Percentiles rank a stretch among this genome's conserved stretches.
These are phyloP conservation scores for Retiboletus flavoniger DNA, from an alignment of 1,284 basidiomycete genomes.

Conservation along the genomic window DNA sequence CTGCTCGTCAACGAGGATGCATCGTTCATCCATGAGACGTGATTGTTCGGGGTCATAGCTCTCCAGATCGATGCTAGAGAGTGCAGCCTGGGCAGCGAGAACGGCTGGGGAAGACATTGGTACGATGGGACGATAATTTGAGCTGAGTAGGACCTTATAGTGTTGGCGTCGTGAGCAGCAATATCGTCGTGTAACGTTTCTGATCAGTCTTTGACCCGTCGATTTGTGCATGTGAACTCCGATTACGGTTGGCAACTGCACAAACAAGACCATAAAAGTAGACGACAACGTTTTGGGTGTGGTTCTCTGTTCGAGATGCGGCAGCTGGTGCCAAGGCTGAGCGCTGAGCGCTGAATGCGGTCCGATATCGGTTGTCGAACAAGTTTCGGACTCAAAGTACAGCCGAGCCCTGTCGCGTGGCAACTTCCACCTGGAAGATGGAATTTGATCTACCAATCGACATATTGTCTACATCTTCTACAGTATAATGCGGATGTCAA, in stretches of 20 bases:
- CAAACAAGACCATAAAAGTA: not conserved
- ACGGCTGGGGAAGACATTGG: conserved; percentile 57
- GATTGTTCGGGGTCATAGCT: conserved; percentile 79
- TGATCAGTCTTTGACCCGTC: no score
- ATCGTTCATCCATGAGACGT: conserved; percentile 95
- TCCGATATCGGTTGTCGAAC: not conserved
- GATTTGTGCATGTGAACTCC: no score
- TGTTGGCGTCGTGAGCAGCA: not conserved
- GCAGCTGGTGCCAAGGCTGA: no score
- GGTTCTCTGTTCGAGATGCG: not conserved
- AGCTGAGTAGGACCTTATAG: conserved; percentile 8
- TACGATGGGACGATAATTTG: conserved; percentile 9
- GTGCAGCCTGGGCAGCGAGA: conserved; percentile 55
- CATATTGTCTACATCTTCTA: not conserved
- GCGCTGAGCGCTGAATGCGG: no score
- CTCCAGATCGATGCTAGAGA: conserved; percentile 72
- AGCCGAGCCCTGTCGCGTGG: no score
- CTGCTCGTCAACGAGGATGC: conserved; percentile 92
- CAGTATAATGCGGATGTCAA: conserved; percentile 39
- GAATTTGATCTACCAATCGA: not conserved
- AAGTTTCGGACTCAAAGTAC: conserved; percentile 2
- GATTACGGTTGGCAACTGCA: not conserved
- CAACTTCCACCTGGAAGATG: no score
- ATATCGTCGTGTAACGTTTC: not conserved
- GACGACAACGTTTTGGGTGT: not conserved